Evolutionary conservation across 108 stramenopile genomes (phyloP).

Genomic region (Epithemia pelagica): DNA sequence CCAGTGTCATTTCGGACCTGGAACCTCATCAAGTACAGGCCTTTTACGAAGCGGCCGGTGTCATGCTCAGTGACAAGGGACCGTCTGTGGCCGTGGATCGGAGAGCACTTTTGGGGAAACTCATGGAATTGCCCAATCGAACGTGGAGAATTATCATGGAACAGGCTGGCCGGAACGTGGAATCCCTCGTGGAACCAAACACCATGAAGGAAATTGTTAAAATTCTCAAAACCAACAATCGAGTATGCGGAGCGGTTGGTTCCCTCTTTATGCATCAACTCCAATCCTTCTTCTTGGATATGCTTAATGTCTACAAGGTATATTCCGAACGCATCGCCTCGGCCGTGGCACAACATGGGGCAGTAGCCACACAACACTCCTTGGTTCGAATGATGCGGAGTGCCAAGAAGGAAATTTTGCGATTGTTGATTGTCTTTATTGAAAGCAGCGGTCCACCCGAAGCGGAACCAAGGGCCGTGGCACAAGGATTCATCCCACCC

Average conservation of each 20-base stretch:
- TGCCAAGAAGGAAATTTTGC: constrained; percentile 93
- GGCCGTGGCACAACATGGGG: constrained; percentile 87
- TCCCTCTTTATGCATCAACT: constrained; percentile 92
- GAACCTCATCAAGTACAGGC: constrained; percentile 98
- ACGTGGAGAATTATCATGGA: constrained; percentile 89
- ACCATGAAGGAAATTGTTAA: constrained; percentile 93
- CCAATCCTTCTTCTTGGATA: constrained; percentile 89
- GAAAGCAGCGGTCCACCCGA: constrained; percentile 93
- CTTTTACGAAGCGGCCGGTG: constrained; percentile 97
- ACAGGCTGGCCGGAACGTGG: constrained; percentile 65
- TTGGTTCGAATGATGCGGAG: constrained; percentile 92
- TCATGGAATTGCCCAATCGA: constrained; percentile 93
- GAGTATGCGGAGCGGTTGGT: constrained; percentile 87
- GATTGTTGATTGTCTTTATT: constrained; percentile 89
- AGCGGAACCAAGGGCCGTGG: constrained; percentile 81
- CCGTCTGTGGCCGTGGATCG: constrained; percentile 81
- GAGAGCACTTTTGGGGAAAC: constrained; percentile 59
- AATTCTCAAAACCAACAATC: constrained; percentile 92
- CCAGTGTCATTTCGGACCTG: constrained; percentile 90
- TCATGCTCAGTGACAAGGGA: constrained; percentile 91
- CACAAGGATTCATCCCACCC: constrained; percentile 91
- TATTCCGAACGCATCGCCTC: constrained; percentile 91
- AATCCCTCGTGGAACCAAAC: constrained; percentile 77
- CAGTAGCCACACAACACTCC: constrained; percentile 81
- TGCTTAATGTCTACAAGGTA: constrained; percentile 97